phyloP scores from a whole-genome alignment of 345 rosid species.

The Dipteronia sinensis region DNA sequence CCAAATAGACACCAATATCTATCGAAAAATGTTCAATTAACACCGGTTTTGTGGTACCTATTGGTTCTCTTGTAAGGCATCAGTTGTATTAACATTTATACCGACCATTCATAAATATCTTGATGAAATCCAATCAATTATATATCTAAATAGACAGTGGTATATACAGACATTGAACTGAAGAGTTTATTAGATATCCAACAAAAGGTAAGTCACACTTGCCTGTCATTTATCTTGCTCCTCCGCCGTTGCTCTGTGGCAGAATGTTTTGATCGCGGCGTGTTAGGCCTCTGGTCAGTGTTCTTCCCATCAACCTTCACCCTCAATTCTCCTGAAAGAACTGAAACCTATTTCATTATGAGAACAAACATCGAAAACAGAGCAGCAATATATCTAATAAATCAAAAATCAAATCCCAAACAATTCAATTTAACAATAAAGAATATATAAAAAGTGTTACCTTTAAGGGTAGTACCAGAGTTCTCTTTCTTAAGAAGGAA shows the following conservation, averaged over 20 bases:
- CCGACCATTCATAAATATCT: too few relatives aligned
- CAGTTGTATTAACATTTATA: too few relatives aligned
- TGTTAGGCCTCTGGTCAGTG: slow-evolving; percentile 77
- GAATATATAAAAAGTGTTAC: slow-evolving; percentile 22
- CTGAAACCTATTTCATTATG: not conserved
- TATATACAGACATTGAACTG: not conserved
- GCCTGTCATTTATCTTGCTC: slow-evolving; percentile 97
- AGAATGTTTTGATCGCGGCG: slow-evolving; percentile 96
- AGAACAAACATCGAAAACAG: not conserved
- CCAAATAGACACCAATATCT: too few relatives aligned
- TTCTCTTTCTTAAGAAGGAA: slow-evolving; percentile 69
- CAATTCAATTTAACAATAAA: too few relatives aligned
- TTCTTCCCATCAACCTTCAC: slow-evolving; percentile 67
- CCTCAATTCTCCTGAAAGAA: slow-evolving; percentile 54
- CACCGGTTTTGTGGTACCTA: too few relatives aligned
- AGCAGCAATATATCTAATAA: not conserved
- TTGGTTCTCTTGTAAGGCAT: too few relatives aligned
- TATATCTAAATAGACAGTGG: too few relatives aligned
- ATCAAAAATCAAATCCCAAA: too few relatives aligned
- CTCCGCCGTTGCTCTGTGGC: slow-evolving; percentile 97
- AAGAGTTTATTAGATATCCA: not conserved
- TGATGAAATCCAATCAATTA: too few relatives aligned
- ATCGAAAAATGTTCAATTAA: too few relatives aligned
- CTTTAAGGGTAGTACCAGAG: slow-evolving; percentile 53
- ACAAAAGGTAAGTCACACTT: slow-evolving; percentile 17